Evolutionary conservation across 1,284 basidiomycete species (phyloP), one percentile per base, ranked within the genome.

Genomic region (Boletellus sp.): DNA sequence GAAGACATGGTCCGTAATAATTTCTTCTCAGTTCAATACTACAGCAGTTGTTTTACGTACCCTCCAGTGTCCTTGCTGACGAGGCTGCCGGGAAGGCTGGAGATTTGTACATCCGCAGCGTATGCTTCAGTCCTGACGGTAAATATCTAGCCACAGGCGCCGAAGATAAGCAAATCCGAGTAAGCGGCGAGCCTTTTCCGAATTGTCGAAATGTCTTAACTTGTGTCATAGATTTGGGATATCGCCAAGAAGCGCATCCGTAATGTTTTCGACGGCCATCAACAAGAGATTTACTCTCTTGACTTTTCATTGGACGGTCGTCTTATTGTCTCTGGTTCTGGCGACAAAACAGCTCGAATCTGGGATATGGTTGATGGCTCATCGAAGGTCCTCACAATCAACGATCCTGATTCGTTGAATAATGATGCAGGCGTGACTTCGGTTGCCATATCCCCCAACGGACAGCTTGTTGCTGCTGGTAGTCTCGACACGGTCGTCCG

Each of bases 241-340:
- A 89, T 95, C 58, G 76, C 77, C 26, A 83, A 83, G 64, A 83
- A 83, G 62, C 78, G 80, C 43, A 86, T 93, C 60, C 76, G 81
- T 53, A 83, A 81, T 53, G 76, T 89, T 19, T 89, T 94, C 57
- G 81, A 86, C 46, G 93, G 92, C 2, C 93, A 96, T 71, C 83
- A 86, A 65, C 88, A 91, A 64, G 93, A 93, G 70, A 93, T 96
- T 60, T 96, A 94, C 71, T 91, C 91, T 6, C 81, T 96, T 53
- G 91, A 93, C 66, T 94, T 93, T 67, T 88, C 88, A 10, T 72
- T 79, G 22, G 89, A 95, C 62, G 91, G 92, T 8, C 76, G 83
- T 13, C 81, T 88, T 59, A 84, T 96, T 55, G 87, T 93, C n/a
- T 91, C 89, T 12, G 93, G 91, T 16, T 92, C 89, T 0, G 91